These are phyloP conservation scores for Aspergillus sp. DNA, from an alignment of 2,329 filamentous ascomycete genomes.

Conservation along the genomic window DNA sequence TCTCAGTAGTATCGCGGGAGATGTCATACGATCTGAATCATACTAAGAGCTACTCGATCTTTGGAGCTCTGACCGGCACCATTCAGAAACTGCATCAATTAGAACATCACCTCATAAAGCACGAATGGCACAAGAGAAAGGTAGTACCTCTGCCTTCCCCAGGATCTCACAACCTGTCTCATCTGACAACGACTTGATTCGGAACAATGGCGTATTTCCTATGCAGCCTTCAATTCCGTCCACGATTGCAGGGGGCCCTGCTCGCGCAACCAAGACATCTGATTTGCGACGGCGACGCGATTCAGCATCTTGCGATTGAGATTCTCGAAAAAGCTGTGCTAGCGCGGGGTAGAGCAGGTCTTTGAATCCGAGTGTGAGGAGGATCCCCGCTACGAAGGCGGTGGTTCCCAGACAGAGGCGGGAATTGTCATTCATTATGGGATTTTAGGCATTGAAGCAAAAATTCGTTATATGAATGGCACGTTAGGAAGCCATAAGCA, in stretches of 20 bases:
- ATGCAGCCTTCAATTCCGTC: conserved; percentile 87
- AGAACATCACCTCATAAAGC: background rate
- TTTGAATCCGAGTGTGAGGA: conserved; percentile 70
- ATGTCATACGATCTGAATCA: conserved; percentile 59
- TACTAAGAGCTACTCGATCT: conserved; percentile 84
- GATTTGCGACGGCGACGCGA: conserved; percentile 31
- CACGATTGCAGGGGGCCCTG: conserved; percentile 47
- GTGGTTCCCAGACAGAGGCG: conserved; percentile 58
- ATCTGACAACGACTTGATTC: conserved; percentile 75
- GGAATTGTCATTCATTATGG: conserved; percentile 27
- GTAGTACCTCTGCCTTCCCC: conserved; percentile 71
- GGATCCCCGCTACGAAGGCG: conserved; percentile 70
- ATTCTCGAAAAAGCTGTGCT: conserved; percentile 50
- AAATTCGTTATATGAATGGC: background rate
- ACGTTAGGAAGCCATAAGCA: too few species aligned
- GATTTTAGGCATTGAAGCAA: background rate
- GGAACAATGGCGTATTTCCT: conserved; percentile 83
- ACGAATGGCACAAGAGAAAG: background rate
- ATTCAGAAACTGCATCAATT: conserved; percentile 63
- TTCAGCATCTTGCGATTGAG: conserved; percentile 1
- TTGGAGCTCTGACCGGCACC: conserved; percentile 91
- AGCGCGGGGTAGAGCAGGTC: conserved; percentile 71
- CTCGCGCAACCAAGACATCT: conserved; percentile 12
- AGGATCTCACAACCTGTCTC: conserved; percentile 85
- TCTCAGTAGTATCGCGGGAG: background rate